Evolutionary conservation across 2,329 filamentous ascomycete species (phyloP), one percentile per base, ranked within the genome.

Genomic region (Teratosphaeria pseudoeucalypti): DNA sequence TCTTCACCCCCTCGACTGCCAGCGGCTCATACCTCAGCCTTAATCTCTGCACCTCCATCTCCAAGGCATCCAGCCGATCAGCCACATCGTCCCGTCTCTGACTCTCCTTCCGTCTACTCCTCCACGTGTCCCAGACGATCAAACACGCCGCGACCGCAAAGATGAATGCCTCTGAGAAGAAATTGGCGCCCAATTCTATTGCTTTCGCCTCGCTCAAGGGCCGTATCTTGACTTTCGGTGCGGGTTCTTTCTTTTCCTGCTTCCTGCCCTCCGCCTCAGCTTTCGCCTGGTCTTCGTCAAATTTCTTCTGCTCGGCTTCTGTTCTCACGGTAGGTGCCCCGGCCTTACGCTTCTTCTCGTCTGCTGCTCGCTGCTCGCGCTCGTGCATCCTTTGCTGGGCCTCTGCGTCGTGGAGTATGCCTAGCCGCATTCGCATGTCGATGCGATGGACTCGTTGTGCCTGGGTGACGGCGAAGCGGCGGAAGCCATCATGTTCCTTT

Each of bases 161-260:
- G 47, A 88, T 77, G 68, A 88, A 88, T 0, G 82, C 74, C 67
- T 88, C 85, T 34, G 83, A 83, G 55, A 86, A 85, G 67, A 88
- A 88, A 63, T 85, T 87, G 3, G 85, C 85, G 3, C 85, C 85
- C 43, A 82, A 81, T 68, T 88, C 85, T 58, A 88, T 87, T 0
- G 85, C 85, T 66, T 87, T 86, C 12, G 82, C 79, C 69, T 88
- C 85, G 2, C 82, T 83, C 11, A 88, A 75, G 7, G 85, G 85
- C 53, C 85, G 76, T 59, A 88, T 87, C 59, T 76, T 76, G 49
- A 70, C 70, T 70, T 68, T 76, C 65, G 49, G 68, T 61, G 52
- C 26, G 55, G 75, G 76, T 72, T 61, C 80, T 78, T 54, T 78
- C 75, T 57, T 80, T 75, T 63, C 64, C 54, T 58, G 64, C 10